phyloP scores from a whole-genome alignment of 345 rosid genomes.

The Eucalyptus grandis region DNA sequence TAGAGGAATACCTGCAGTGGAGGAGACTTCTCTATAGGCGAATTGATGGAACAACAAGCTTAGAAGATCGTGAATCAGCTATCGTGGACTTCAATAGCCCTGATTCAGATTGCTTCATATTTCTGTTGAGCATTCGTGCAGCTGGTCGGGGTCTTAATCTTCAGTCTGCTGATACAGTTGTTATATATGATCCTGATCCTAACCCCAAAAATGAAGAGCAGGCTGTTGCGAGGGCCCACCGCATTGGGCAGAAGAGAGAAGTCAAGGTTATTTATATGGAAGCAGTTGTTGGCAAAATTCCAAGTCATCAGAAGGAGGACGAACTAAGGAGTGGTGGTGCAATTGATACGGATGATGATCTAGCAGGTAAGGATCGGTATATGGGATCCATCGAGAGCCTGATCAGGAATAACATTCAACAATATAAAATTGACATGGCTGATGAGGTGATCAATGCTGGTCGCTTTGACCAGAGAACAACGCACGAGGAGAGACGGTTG shows the following conservation, averaged over 20 bases:
- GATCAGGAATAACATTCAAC: conserved; percentile 97
- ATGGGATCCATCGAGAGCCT: conserved; percentile 99
- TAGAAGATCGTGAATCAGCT: conserved; percentile 99
- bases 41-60: conserved; percentile 98
- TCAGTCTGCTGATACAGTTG: conserved; percentile 97
- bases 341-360: conserved; percentile 85
- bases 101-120: conserved; percentile 83
- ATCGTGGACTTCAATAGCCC: conserved; percentile 92
- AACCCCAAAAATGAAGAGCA: conserved; percentile 99
- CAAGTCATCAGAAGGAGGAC: conserved; percentile 94
- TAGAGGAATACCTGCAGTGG: conserved; percentile 99
- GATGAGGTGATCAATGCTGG: conserved; percentile 99
- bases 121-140: conserved; percentile 96
- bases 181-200: conserved; percentile 99
- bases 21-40: conserved; percentile 78
- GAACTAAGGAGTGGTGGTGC: conserved; percentile 82
- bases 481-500: conserved; percentile 98
- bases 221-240: conserved; percentile 99
- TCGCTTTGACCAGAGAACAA: conserved; percentile 99
- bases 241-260: conserved; percentile 97
- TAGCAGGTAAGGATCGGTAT: conserved; percentile 96
- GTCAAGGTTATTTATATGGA: conserved; percentile 99
- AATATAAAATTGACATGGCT: conserved; percentile 99
- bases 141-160: conserved; percentile 99
- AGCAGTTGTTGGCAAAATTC: conserved; percentile 88